These are phyloP conservation scores for Kodamaea sp. DNA, from an alignment of 1,139 yeast genomes.

Conservation along the genomic window DNA sequence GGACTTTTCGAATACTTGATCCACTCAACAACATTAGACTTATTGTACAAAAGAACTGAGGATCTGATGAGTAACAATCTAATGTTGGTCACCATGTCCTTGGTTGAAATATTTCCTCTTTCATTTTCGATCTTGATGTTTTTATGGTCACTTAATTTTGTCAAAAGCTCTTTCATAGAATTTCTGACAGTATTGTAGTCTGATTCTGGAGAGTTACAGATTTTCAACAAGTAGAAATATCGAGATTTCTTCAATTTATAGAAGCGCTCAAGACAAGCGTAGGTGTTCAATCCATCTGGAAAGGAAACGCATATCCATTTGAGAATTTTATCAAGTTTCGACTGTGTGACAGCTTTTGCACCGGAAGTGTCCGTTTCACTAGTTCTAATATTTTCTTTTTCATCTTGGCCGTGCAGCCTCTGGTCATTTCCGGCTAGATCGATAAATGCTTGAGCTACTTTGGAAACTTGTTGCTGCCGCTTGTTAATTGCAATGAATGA, in stretches of 20 bases:
- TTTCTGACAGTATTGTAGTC: conserved; percentile 61
- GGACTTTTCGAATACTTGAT: conserved; percentile 47
- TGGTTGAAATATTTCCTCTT: conserved; percentile 39
- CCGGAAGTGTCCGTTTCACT: conserved; percentile 35
- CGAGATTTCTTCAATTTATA: conserved; percentile 58
- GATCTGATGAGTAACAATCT: conserved; percentile 62
- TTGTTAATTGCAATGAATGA: conserved; percentile 69
- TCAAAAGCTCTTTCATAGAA: conserved; percentile 61
- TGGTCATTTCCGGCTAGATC: conserved; percentile 27
- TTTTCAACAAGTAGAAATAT: conserved; percentile 53
- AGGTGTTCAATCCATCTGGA: conserved; percentile 53
- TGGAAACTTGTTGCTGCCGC: conserved; percentile 64
- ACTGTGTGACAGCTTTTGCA: conserved; percentile 15
- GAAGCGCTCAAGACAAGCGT: conserved; percentile 52
- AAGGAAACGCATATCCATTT: conserved; percentile 64
- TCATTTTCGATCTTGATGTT: conserved; percentile 43
- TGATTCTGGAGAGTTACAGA: conserved; percentile 57
- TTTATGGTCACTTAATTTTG: conserved; percentile 54
- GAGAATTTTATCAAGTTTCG: conserved; percentile 56
- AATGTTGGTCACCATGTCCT: conserved; percentile 53
- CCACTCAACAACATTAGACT: conserved; percentile 59
- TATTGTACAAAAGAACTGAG: conserved; percentile 63
- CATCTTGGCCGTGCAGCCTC: no score
- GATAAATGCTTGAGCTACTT: conserved; percentile 39
- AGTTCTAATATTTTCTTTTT: conserved; percentile 14